These are phyloP conservation scores for Trichoderma koningii DNA, from an alignment of 2,329 filamentous ascomycete species.

Conservation along the genomic window DNA sequence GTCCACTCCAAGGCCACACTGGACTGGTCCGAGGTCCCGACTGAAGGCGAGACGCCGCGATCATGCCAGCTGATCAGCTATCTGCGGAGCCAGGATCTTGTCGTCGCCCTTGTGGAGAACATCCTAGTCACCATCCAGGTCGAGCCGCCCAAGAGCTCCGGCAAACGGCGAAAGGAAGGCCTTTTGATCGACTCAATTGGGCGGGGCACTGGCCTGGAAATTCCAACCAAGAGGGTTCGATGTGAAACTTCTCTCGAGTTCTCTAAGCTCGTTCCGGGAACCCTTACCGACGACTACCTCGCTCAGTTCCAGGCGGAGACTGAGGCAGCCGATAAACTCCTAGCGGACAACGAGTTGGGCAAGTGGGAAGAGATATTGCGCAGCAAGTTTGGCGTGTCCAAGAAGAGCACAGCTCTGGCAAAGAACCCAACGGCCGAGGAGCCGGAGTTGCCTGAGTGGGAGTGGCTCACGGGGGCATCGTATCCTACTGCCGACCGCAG, in stretches of 20 bases:
- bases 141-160: constrained; percentile 60
- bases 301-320: constrained; percentile 49
- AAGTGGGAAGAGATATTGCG: constrained; percentile 56
- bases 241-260: constrained; percentile 40
- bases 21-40: constrained; percentile 46
- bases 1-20: constrained; percentile 54
- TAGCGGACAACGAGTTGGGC: constrained; percentile 48
- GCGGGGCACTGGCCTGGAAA: constrained; percentile 54
- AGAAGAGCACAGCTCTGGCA: constrained; percentile 29
- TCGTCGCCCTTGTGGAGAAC: constrained; percentile 64
- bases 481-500: constrained; percentile 63
- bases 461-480: constrained; percentile 47
- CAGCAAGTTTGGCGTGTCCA: constrained; percentile 50
- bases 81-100: constrained; percentile 66
- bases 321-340: constrained; percentile 50
- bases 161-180: constrained; percentile 60
- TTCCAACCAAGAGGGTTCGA: constrained; percentile 40
- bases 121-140: constrained; percentile 69
- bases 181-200: constrained; percentile 74
- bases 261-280: constrained; percentile 49
- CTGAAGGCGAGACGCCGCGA: constrained; percentile 41
- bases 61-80: constrained; percentile 58
- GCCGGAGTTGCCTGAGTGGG: constrained; percentile 51
- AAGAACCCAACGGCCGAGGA: constrained; percentile 29
- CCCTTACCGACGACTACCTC: constrained; percentile 54